Conservation (phyloP, 2,329 filamentous ascomycete genomes). For the Arachnomyces sp. region DNA sequence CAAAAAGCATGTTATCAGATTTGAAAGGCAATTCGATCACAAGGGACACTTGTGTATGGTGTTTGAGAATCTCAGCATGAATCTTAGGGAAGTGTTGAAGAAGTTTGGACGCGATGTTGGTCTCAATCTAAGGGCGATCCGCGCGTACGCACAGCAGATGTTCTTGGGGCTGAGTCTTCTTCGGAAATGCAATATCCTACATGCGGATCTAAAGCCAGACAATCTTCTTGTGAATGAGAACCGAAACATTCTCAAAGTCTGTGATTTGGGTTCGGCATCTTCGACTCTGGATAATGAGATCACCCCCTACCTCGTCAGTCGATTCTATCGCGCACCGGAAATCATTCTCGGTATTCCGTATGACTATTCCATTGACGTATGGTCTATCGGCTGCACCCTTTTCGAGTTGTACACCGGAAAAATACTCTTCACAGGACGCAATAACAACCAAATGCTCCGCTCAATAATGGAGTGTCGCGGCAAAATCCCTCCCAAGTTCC, state of each 20-base stretch:
- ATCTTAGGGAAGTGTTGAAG: constrained; percentile 85
- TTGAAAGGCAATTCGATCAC: constrained; percentile 84
- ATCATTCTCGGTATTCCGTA: constrained; percentile 96
- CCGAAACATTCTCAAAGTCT: constrained; percentile 82
- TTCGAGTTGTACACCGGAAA: constrained; percentile 97
- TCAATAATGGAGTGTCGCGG: constrained; percentile 94
- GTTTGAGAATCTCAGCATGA: constrained; percentile 89
- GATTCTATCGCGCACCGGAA: constrained; percentile 95
- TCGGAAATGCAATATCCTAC: constrained; percentile 85
- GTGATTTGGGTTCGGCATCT: constrained; percentile 92
- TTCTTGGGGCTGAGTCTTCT: constrained; percentile 83
- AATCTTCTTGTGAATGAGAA: constrained; percentile 88
- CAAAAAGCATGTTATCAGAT: constrained; percentile 83
- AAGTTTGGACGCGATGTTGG: constrained; percentile 94
- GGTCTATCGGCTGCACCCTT: constrained; percentile 94
- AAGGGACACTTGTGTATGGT: constrained; percentile 94
- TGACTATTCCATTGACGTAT: constrained; percentile 91
- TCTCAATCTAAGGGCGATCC: constrained; percentile 79
- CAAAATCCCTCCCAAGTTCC: constrained; percentile 80
- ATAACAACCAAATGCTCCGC: constrained; percentile 97
- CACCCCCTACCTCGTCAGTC: constrained; percentile 89
- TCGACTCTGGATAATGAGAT: constrained; percentile 85
- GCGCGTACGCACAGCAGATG: constrained; percentile 87
- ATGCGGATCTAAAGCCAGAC: constrained; percentile 95
- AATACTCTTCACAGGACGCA: constrained; percentile 88